A percentile compares a stretch with the other conserved stretches of the same genome.
Evolutionary conservation across 176 grass and related monocot genomes (phyloP).

Genomic region (Juncus inflexus): DNA sequence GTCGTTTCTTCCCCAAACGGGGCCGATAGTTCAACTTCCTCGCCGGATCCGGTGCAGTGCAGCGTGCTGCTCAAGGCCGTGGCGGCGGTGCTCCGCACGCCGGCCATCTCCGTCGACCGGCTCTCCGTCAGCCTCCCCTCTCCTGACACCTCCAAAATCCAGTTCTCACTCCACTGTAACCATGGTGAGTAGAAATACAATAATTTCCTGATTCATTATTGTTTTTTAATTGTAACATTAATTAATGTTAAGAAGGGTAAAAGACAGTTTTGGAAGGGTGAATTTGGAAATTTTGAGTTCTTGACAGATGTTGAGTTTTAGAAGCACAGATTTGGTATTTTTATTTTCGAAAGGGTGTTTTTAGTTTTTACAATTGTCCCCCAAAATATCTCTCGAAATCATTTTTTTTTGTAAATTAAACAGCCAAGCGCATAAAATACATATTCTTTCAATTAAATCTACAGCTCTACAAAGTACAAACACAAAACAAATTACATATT

Average conservation of each 20-base stretch:
- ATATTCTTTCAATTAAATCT: too few species aligned
- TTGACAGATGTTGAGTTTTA: too few species aligned
- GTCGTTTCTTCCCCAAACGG: slow-evolving; percentile 28
- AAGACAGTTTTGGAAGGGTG: neutral
- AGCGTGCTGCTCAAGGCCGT: slow-evolving; percentile 80
- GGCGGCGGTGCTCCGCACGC: slow-evolving; percentile 68
- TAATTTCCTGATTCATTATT: too few species aligned
- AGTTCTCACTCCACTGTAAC: slow-evolving; percentile 70
- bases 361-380: too few species aligned
- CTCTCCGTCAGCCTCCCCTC: slow-evolving; percentile 44
- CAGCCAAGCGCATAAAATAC: too few species aligned
- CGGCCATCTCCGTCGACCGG: slow-evolving; percentile 47
- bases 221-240: neutral
- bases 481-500: too few species aligned
- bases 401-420: too few species aligned
- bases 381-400: too few species aligned
- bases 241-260: neutral
- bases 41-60: slow-evolving; percentile 59
- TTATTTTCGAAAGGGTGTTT: too few species aligned
- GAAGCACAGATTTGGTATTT: too few species aligned
- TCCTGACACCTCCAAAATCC: slow-evolving; percentile 63
- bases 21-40: slow-evolving; percentile 15
- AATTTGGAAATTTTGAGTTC: too few species aligned
- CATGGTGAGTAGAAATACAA: slow-evolving; percentile 43
- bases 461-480: too few species aligned